Conservation (phyloP, 2,329 filamentous ascomycete species). For the Neopestalotiopsis sp. region DNA sequence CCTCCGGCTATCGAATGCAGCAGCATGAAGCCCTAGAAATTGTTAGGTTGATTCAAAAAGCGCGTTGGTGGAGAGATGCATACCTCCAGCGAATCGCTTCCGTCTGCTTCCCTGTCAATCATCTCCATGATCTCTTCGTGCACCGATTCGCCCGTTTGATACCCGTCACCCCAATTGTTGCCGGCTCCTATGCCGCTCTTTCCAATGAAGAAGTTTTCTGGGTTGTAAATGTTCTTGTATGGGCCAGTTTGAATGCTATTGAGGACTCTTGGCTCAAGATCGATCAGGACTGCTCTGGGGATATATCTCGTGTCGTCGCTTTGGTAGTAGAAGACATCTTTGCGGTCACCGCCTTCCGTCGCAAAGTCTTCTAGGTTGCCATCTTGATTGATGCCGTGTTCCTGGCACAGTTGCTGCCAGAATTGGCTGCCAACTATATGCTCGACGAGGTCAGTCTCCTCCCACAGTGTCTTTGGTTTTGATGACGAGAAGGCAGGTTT, state of each 20-base stretch:
- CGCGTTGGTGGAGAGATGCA: constrained; percentile 15
- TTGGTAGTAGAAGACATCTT: constrained; percentile 99
- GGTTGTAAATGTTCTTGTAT: constrained; percentile 99
- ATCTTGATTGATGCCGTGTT: constrained; percentile 97
- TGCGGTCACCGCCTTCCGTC: constrained; percentile 95
- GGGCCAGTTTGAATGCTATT: constrained; percentile 90
- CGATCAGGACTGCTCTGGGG: constrained; percentile 91
- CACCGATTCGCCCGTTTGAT: constrained; percentile 87
- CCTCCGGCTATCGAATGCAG: constrained; percentile 97
- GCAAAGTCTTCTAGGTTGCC: constrained; percentile 98
- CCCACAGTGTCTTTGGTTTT: constrained; percentile 14
- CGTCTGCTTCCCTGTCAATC: constrained; percentile 98
- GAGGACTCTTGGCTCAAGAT: constrained; percentile 92
- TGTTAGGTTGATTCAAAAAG: constrained; percentile 25
- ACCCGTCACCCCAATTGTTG: constrained; percentile 98
- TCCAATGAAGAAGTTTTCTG: constrained; percentile 97
- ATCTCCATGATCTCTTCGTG: constrained; percentile 99
- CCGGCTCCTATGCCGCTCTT: constrained; percentile 93
- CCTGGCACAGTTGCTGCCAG: constrained; percentile 97
- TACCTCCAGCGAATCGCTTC: constrained; percentile 93
- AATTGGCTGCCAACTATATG: constrained; percentile 88
- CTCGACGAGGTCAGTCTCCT: constrained; percentile 35
- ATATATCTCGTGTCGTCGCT: constrained; percentile 99
- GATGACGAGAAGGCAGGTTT: constrained; percentile 27
- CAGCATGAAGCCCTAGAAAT: constrained; percentile 87